A percentile compares a stretch with the other conserved stretches of the same genome.
These are phyloP conservation scores for Amanita muscaria DNA, from an alignment of 768 basidiomycete genomes.

Conservation along the genomic window DNA sequence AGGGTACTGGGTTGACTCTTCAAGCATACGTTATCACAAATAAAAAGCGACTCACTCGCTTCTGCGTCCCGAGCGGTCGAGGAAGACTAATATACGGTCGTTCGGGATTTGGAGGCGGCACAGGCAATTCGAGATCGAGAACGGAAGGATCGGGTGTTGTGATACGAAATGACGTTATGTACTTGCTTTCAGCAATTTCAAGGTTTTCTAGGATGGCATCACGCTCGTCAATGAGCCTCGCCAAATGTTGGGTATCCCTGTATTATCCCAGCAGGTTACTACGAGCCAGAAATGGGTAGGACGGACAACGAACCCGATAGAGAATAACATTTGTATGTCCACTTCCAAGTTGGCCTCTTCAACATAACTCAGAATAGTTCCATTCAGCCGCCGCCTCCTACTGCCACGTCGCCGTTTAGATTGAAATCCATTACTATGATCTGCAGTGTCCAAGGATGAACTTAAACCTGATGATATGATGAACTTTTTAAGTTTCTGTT, in stretches of 20 bases:
- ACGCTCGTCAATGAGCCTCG: constrained; percentile 62
- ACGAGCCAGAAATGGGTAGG: neutral
- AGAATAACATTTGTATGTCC: constrained; percentile 66
- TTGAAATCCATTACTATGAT: constrained; percentile 19
- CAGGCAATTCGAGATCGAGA: constrained; percentile 42
- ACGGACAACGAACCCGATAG: constrained; percentile 49
- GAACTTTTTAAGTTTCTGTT: constrained; percentile 63
- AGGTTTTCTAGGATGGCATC: constrained; percentile 72
- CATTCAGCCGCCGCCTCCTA: constrained; percentile 26
- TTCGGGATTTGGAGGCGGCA: constrained; percentile 30
- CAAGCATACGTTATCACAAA: neutral
- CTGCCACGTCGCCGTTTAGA: constrained; percentile 21
- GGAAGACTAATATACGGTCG: constrained; percentile 65
- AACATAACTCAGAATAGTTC: constrained; percentile 29
- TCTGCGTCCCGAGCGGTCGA: constrained; percentile 38
- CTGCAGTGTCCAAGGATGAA: constrained; percentile 35
- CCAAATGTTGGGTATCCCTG: constrained; percentile 65
- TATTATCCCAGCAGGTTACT: constrained; percentile 7
- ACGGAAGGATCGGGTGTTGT: constrained; percentile 70
- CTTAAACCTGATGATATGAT: constrained; percentile 60
- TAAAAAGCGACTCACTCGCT: constrained; percentile 18
- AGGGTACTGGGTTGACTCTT: constrained; percentile 18
- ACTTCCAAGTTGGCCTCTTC: constrained; percentile 45
- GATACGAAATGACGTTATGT: constrained; percentile 66
- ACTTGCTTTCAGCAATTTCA: constrained; percentile 72